phyloP scores from a whole-genome alignment of 768 basidiomycete genomes.

The Ramaria sp. region DNA sequence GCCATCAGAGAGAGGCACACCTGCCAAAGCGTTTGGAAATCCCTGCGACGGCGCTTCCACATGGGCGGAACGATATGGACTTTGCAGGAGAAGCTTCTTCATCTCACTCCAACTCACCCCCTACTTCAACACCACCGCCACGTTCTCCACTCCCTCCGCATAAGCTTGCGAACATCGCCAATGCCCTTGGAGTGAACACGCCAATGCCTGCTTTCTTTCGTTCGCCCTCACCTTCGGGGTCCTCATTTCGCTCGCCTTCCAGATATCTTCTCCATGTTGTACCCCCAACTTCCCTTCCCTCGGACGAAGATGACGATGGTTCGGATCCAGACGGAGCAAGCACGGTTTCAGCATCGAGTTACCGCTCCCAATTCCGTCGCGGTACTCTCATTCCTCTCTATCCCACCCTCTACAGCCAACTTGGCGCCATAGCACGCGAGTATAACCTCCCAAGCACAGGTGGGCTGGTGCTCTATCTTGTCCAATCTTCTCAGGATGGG shows the following conservation, averaged over 20 bases:
- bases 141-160: conserved; percentile 65
- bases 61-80: background rate
- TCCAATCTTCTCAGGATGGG: conserved; percentile 25
- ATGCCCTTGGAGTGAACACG: conserved; percentile 72
- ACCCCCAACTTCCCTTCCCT: conserved; percentile 60
- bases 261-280: conserved; percentile 74
- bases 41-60: background rate
- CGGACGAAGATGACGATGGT: conserved; percentile 30
- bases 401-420: conserved; percentile 71
- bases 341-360: conserved; percentile 58
- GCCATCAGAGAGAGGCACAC: conserved; percentile 6
- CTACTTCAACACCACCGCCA: conserved; percentile 28
- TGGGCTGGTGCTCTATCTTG: conserved; percentile 77
- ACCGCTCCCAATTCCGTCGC: conserved; percentile 67
- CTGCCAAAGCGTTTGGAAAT: conserved; percentile 9
- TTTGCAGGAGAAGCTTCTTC: background rate
- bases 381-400: conserved; percentile 84
- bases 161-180: conserved; percentile 72
- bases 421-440: conserved; percentile 83
- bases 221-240: conserved; percentile 40
- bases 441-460: conserved; percentile 82
- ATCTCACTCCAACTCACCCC: background rate
- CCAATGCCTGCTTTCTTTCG: conserved; percentile 46
- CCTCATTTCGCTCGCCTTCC: conserved; percentile 24
- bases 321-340: conserved; percentile 22